Base-by-base conservation (phyloP, 805 yeast genomes). In the Naumovozyma castellii region DNA sequence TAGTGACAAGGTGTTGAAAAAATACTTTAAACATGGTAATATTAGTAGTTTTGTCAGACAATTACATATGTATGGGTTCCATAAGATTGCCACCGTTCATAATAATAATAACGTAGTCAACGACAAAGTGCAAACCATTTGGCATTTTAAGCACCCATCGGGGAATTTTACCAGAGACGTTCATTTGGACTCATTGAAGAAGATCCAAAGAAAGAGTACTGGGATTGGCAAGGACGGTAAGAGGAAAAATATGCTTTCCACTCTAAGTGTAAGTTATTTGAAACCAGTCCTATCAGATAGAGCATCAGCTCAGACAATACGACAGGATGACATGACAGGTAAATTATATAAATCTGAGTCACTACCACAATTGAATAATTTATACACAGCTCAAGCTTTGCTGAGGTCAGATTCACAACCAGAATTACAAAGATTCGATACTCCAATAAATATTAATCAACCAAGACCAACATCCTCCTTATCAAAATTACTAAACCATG, bases 31-130 rank as follows among this genome's bases (percentile, higher is more conserved):
- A 59, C 97, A 88, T 64, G 94, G 94, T 3, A 90, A 90, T 56
- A 86, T 88, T 20, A 86, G 95, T 18, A 79, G 90, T 44, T 90
- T 90, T 66, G 95, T 90, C 28, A 75, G 97, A 35, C 97, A 90
- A 62, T 67, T 88, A 35, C 95, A 90, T 66, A 90, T 88, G 97
- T 87, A 87, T 59, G 96, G 96, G 1, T 87, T 88, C 66, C 96
- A 88, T 61, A 87, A 88, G 64, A 79, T 73, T 65, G 35, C 50
- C 4, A 29, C 41, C 1, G 12, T 14, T 15, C 35, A 31, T 29
- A 15, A 17, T 18, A 39, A 12, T 17, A 35, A 27, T n/a, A 14
- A 35, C 14, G 32, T 36, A 9, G 32, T 36, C 14, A 39, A 42
- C 32, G 40, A 43, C 14, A 50, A 45, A 33, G 27, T 44, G n/a